Evolutionary conservation across 257 asterid species (phyloP).

Genomic region (Parsonsia alboflavescens): DNA sequence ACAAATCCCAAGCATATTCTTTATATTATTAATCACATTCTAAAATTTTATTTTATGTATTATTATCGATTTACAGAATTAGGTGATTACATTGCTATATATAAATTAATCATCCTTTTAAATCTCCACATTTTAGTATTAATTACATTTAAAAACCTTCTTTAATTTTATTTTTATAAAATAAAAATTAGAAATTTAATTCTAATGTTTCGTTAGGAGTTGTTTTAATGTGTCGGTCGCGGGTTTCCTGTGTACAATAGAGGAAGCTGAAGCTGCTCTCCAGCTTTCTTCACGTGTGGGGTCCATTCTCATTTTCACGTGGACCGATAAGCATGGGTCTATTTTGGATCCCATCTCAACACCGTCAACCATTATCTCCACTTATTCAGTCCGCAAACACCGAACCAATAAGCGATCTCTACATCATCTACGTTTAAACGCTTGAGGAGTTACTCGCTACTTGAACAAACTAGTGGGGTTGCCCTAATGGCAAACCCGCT

Average conservation of each 20-base stretch:
- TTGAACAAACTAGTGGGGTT: no score
- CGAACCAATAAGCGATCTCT: background rate
- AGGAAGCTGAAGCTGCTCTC: background rate
- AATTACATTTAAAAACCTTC: no score
- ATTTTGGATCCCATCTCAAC: background rate
- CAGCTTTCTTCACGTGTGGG: background rate
- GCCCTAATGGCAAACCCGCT: no score
- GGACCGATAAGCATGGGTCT: background rate
- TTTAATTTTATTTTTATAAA: no score
- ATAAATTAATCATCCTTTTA: no score
- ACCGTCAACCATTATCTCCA: background rate
- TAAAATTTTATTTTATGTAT: no score
- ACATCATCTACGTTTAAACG: background rate
- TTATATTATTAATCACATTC: no score
- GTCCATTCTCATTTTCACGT: background rate
- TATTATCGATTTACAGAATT: no score
- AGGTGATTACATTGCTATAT: no score
- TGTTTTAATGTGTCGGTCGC: background rate
- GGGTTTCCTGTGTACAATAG: fast-evolving
- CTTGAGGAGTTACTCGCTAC: background rate
- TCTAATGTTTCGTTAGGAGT: no score
- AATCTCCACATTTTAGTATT: no score
- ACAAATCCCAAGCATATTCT: background rate
- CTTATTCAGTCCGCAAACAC: background rate
- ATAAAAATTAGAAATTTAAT: no score